A percentile compares a stretch with the other conserved stretches of the same genome.
These are phyloP conservation scores for Citrus cavaleriei DNA, from an alignment of 345 rosid genomes.

Conservation along the genomic window DNA sequence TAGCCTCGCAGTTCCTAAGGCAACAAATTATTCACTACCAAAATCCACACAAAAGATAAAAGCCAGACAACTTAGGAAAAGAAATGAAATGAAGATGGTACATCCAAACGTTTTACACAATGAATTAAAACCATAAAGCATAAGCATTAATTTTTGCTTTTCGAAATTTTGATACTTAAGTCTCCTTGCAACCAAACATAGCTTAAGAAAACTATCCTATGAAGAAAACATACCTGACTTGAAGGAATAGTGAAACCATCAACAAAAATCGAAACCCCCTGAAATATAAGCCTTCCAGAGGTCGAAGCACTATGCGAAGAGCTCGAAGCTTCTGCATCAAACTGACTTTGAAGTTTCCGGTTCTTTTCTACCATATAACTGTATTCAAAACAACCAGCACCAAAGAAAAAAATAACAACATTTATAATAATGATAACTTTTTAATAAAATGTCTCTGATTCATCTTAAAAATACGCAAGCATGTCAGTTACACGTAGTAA, in stretches of 20 bases:
- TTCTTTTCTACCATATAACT: slow-evolving; percentile 90
- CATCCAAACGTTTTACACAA: not conserved
- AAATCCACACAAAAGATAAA: not conserved
- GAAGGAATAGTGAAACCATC: slow-evolving; percentile 94
- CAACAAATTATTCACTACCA: slow-evolving; percentile 3
- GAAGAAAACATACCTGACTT: slow-evolving; percentile 53
- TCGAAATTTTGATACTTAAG: not conserved
- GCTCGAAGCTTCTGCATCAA: slow-evolving; percentile 52
- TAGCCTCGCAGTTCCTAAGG: slow-evolving; percentile 67
- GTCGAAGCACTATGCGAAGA: slow-evolving; percentile 34
- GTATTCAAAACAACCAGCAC: slow-evolving; percentile 9
- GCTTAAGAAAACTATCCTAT: not conserved
- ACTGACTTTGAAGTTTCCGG: slow-evolving; percentile 75
- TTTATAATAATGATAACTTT: not conserved
- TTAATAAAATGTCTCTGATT: not conserved
- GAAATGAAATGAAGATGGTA: not conserved
- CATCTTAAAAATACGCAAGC: not conserved
- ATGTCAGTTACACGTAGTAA: not conserved
- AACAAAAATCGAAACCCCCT: slow-evolving; percentile 86
- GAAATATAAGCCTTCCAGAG: slow-evolving; percentile 55
- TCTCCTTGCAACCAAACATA: not conserved
- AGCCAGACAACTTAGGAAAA: not conserved
- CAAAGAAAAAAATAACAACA: not conserved
- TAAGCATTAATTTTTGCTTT: not conserved
- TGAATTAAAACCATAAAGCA: not conserved